Percentiles rank a stretch among this genome's conserved stretches.
Conservation (phyloP, 2,329 filamentous ascomycete genomes). For the Aspergillus udagawae region DNA sequence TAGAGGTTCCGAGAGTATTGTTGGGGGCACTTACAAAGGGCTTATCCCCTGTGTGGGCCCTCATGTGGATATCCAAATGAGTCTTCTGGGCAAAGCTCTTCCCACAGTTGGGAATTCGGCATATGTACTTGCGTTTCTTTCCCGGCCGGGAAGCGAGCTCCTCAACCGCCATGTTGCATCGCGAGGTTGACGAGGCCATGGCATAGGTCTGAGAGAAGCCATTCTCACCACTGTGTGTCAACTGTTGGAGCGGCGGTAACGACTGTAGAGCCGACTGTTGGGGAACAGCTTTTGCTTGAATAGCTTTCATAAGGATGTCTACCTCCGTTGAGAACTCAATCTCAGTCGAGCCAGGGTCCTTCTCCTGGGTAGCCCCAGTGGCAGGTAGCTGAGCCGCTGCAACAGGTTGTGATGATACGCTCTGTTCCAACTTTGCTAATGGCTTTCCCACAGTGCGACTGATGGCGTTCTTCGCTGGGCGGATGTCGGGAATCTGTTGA, state of each 20-base stretch:
- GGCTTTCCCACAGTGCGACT: slow-evolving; percentile 23
- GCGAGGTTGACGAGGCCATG: slow-evolving; percentile 15
- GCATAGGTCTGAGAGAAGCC: slow-evolving; percentile 21
- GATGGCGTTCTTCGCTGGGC: slow-evolving; percentile 36
- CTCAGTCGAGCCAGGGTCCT: slow-evolving; percentile 47
- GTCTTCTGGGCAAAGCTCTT: slow-evolving; percentile 90
- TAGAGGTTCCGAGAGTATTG: not conserved
- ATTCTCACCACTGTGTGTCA: slow-evolving; percentile 22
- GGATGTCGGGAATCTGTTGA: slow-evolving; percentile 35
- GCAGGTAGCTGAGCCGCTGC: slow-evolving; percentile 3
- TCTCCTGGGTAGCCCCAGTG: slow-evolving; percentile 22
- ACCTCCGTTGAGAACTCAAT: slow-evolving; percentile 74
- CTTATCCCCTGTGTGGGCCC: slow-evolving; percentile 84
- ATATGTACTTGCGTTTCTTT: slow-evolving; percentile 64
- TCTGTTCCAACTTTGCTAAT: slow-evolving; percentile 10
- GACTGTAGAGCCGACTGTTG: slow-evolving; percentile 27
- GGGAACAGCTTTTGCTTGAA: slow-evolving; percentile 61
- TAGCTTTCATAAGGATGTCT: slow-evolving; percentile 82
- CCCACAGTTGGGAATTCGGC: slow-evolving; percentile 67
- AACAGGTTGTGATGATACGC: slow-evolving; percentile 2
- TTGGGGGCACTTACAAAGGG: slow-evolving; percentile 68
- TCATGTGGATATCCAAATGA: slow-evolving; percentile 83
- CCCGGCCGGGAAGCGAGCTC: slow-evolving; percentile 31
- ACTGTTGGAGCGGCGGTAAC: slow-evolving; percentile 33
- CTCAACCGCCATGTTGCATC: slow-evolving; percentile 28